Evolutionary conservation across 2,329 filamentous ascomycete species (phyloP).

Genomic region (Pestalotiopsis sp.): DNA sequence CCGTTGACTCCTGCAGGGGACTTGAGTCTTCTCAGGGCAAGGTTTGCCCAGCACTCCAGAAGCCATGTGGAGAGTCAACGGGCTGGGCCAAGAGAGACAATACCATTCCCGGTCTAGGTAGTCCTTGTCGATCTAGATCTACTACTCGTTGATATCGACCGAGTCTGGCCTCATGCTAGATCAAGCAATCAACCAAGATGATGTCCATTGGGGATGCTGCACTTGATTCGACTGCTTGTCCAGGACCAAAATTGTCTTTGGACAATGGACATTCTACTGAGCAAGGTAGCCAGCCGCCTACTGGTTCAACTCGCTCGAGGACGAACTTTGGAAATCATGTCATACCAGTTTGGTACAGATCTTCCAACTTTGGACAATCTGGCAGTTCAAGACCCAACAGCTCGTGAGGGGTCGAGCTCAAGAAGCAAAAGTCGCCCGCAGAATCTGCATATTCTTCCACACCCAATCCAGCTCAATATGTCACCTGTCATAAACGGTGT

Average conservation of each 20-base stretch:
- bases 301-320: background rate
- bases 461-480: background rate
- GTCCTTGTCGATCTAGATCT: background rate
- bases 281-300: background rate
- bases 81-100: background rate
- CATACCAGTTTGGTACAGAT: background rate
- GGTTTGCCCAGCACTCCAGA: background rate
- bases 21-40: background rate
- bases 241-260: background rate
- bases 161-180: background rate
- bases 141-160: background rate
- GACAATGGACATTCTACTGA: too few species aligned
- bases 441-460: background rate
- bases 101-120: background rate
- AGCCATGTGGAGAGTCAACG: background rate
- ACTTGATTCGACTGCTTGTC: background rate
- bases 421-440: background rate
- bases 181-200: background rate
- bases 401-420: background rate
- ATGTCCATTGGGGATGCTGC: background rate
- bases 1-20: background rate
- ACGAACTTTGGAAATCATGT: background rate
- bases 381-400: background rate
- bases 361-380: background rate
- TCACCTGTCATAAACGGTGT: background rate